Conservation (phyloP, 805 yeast genomes). For the Hanseniaspora valbyensis region DNA sequence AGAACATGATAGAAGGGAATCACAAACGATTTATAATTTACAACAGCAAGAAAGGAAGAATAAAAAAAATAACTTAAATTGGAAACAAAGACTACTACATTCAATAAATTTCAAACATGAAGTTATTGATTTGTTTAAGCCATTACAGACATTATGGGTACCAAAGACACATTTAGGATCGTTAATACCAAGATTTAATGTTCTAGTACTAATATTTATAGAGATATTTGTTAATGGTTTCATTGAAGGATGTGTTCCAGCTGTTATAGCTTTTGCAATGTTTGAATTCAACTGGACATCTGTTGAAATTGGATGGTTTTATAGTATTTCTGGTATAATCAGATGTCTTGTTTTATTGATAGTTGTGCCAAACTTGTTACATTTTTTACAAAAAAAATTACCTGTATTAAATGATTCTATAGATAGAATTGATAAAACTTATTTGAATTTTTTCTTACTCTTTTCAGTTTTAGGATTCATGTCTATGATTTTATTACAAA, state of each 20-base stretch:
- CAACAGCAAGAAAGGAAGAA: neutral
- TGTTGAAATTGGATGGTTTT: slow-evolving; percentile 24
- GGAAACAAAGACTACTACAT: neutral
- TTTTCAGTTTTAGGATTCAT: slow-evolving; percentile 34
- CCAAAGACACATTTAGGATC: slow-evolving; percentile 18
- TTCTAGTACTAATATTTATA: slow-evolving; percentile 19
- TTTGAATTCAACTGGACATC: slow-evolving; percentile 21
- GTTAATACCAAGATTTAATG: slow-evolving; percentile 19
- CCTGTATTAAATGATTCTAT: slow-evolving; percentile 29
- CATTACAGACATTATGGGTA: slow-evolving; percentile 21
- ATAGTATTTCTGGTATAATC: slow-evolving; percentile 23
- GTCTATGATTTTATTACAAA: slow-evolving; percentile 24
- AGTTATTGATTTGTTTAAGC: slow-evolving; percentile 33
- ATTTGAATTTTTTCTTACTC: slow-evolving; percentile 28
- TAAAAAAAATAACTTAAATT: slow-evolving; percentile 5
- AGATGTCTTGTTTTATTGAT: slow-evolving; percentile 18
- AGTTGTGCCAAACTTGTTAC: slow-evolving; percentile 9
- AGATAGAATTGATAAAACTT: slow-evolving; percentile 42
- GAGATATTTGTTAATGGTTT: slow-evolving; percentile 22
- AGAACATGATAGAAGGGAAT: slow-evolving; percentile 38
- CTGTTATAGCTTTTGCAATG: slow-evolving; percentile 20
- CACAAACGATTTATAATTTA: slow-evolving; percentile 24
- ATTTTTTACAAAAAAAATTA: slow-evolving; percentile 15
- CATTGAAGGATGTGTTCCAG: slow-evolving; percentile 21
- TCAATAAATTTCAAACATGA: slow-evolving; percentile 4